Conservation (phyloP, 331 rosid species). For the Rosa hybrid region DNA sequence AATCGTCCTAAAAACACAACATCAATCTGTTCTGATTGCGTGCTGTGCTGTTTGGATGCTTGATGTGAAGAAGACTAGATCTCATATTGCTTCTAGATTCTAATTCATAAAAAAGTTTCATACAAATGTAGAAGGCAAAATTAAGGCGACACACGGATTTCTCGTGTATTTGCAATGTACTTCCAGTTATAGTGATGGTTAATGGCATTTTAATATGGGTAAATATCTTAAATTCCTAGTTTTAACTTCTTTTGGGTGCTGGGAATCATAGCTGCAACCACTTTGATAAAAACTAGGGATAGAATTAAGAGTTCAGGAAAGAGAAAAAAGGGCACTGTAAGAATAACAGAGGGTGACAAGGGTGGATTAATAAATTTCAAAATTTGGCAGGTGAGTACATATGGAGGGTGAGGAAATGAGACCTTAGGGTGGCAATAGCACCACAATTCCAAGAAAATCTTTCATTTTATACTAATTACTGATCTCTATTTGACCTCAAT, state of each 20-base stretch:
- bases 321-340: not conserved
- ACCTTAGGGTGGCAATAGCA: not conserved
- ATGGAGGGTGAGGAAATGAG: not conserved
- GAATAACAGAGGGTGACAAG: not conserved
- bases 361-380: not conserved
- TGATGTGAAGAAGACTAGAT: not conserved
- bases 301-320: not conserved
- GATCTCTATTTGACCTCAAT: not conserved
- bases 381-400: not conserved
- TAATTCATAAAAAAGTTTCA: not conserved
- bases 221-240: not conserved
- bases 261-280: not conserved
- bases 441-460: not conserved
- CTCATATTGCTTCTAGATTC: not conserved
- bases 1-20: not conserved
- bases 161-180: not conserved
- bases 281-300: not conserved
- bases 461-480: not conserved
- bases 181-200: not conserved
- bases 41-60: not conserved
- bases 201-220: not conserved
- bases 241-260: not conserved
- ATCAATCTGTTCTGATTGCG: not conserved
- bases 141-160: not conserved
- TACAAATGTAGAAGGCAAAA: not conserved